Evolutionary conservation across 805 yeast genomes (phyloP).

Genomic region (Vanderwaltozyma yarrowii): DNA sequence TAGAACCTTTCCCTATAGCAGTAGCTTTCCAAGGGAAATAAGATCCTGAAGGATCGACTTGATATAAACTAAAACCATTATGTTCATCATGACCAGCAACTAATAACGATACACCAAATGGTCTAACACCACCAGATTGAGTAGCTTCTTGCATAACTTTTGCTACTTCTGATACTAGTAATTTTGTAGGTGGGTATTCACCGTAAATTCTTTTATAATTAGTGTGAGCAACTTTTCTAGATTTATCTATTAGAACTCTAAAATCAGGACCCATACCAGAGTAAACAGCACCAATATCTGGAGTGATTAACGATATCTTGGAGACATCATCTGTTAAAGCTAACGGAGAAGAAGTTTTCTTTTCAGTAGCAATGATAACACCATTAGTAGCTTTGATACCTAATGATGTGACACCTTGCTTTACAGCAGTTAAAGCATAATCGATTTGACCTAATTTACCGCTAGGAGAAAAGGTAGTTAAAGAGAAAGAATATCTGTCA

Average conservation of each 20-base stretch:
- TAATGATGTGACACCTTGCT: constrained; percentile 93
- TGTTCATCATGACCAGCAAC: constrained; percentile 90
- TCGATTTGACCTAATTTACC: constrained; percentile 98
- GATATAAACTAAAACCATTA: constrained; percentile 71
- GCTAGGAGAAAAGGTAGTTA: constrained; percentile 96
- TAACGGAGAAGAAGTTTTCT: constrained; percentile 72
- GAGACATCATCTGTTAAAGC: constrained; percentile 63
- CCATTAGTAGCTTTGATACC: constrained; percentile 96
- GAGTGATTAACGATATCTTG: constrained; percentile 78
- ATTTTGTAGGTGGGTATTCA: constrained; percentile 94
- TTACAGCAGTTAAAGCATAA: constrained; percentile 93
- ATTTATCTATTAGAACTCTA: constrained; percentile 85
- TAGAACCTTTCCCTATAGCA: constrained; percentile 93
- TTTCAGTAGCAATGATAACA: constrained; percentile 91
- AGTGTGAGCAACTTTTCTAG: constrained; percentile 88
- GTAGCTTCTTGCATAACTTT: constrained; percentile 98
- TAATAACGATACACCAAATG: constrained; percentile 91
- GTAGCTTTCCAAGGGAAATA: constrained; percentile 99
- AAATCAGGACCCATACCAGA: constrained; percentile 99
- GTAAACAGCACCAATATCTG: constrained; percentile 93
- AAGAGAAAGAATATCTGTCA: constrained; percentile 93
- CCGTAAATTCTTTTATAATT: constrained; percentile 87
- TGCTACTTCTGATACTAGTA: constrained; percentile 89
- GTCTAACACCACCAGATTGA: constrained; percentile 96
- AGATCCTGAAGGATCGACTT: constrained; percentile 96